Conservation (phyloP, 495 filamentous ascomycete genomes). For the Hypoxylon intermedium region DNA sequence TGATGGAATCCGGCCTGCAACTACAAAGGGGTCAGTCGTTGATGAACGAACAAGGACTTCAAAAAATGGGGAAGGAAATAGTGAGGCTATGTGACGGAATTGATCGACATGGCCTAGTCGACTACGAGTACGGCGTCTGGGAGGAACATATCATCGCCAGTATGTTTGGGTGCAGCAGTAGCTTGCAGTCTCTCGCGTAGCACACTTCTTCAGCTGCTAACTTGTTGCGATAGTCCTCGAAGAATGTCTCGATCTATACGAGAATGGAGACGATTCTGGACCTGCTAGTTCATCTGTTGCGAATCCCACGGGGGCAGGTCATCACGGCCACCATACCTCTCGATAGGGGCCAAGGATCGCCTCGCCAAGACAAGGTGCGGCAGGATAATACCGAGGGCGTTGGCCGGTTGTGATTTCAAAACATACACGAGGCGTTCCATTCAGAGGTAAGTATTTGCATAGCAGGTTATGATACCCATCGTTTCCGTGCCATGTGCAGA, state of each 20-base stretch:
- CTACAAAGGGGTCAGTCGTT: conserved; percentile 68
- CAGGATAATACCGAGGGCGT: conserved; percentile 2
- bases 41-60: conserved; percentile 70
- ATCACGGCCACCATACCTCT: conserved; percentile 27
- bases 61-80: conserved; percentile 81
- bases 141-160: conserved; percentile 89
- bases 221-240: conserved; percentile 59
- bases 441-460: conserved; percentile 22
- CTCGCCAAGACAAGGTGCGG: conserved; percentile 2
- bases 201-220: conserved; percentile 20
- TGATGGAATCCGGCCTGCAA: conserved; percentile 67
- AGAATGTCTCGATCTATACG: conserved; percentile 69
- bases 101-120: conserved; percentile 88
- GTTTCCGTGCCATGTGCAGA: conserved; percentile 14
- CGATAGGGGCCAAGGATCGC: conserved; percentile 8
- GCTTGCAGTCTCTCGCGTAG: not conserved
- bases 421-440: conserved; percentile 33
- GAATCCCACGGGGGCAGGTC: conserved; percentile 27
- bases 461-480: conserved; percentile 34
- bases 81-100: conserved; percentile 83
- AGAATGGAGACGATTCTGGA: conserved; percentile 46
- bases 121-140: conserved; percentile 96
- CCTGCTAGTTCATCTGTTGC: conserved; percentile 19
- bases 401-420: conserved; percentile 29
- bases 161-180: conserved; percentile 54